These are phyloP conservation scores for Rosellinia necatrix DNA, from an alignment of 2,329 filamentous ascomycete species.

Conservation along the genomic window DNA sequence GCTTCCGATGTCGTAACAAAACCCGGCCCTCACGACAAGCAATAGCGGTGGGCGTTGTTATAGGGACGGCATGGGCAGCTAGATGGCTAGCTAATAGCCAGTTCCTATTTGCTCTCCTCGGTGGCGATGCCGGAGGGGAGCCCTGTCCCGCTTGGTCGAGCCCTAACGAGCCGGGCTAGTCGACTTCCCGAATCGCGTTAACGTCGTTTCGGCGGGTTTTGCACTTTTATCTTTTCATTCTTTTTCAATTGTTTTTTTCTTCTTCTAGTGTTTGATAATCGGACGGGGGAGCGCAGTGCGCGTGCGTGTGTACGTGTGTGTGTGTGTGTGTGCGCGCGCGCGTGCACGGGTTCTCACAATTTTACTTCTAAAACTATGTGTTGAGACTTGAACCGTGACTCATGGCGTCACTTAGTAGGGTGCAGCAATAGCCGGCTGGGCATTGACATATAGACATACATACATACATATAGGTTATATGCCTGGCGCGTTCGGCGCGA, in stretches of 20 bases:
- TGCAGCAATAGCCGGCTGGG: conserved; percentile 7
- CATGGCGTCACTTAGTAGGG: background rate
- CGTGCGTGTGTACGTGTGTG: too few species aligned
- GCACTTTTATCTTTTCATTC: too few species aligned
- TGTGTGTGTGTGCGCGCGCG: too few species aligned
- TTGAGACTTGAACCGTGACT: conserved; percentile 13
- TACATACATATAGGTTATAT: too few species aligned
- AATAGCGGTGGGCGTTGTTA: conserved; percentile 9
- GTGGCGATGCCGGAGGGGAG: conserved; percentile 24
- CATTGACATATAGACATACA: conserved; percentile 2
- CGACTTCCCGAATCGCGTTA: conserved; percentile 12
- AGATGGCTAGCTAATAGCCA: too few species aligned
- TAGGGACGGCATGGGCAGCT: too few species aligned
- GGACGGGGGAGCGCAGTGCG: background rate
- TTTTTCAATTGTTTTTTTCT: too few species aligned
- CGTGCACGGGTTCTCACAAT: too few species aligned
- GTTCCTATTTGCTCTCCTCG: background rate
- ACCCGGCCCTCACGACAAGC: background rate
- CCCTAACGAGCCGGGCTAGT: background rate
- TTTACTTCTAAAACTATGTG: too few species aligned
- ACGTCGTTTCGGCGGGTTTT: conserved; percentile 2
- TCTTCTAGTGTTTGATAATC: too few species aligned
- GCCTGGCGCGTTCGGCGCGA: background rate
- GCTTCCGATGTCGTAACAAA: conserved; percentile 19
- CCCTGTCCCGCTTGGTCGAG: background rate